A percentile compares a stretch with the other conserved stretches of the same genome.
These are phyloP conservation scores for Phytopythium aichiense DNA, from an alignment of 352 stramenopile species.

Conservation along the genomic window DNA sequence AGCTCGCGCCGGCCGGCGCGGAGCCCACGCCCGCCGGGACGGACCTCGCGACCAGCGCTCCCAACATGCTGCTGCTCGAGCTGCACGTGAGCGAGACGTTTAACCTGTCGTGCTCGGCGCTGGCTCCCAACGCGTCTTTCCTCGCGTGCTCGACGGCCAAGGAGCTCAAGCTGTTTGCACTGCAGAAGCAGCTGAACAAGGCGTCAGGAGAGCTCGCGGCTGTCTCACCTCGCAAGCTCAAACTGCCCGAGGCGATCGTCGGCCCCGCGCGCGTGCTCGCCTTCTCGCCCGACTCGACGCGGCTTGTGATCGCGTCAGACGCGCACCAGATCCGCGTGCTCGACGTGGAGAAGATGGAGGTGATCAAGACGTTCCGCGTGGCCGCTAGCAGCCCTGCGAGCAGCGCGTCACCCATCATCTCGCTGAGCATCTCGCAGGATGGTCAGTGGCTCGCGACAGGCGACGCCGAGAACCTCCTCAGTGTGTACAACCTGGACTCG, in stretches of 20 bases:
- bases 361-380: constrained; percentile 73
- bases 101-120: constrained; percentile 81
- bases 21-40: constrained; percentile 11
- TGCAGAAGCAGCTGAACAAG: constrained; percentile 30
- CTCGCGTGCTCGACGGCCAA: constrained; percentile 83
- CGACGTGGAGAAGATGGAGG: constrained; percentile 64
- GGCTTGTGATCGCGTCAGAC: constrained; percentile 58
- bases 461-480: constrained; percentile 63
- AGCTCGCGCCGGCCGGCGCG: constrained; percentile 29
- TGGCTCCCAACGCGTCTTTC: constrained; percentile 84
- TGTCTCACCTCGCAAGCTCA: constrained; percentile 56
- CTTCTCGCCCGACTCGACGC: constrained; percentile 78
- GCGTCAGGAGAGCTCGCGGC: constrained; percentile 7
- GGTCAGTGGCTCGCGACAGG: constrained; percentile 76
- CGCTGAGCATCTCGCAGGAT: constrained; percentile 71
- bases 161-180: constrained; percentile 86
- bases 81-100: constrained; percentile 70
- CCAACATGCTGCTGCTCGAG: constrained; percentile 71
- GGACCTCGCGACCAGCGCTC: constrained; percentile 24
- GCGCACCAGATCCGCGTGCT: constrained; percentile 71
- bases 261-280: constrained; percentile 60
- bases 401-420: constrained; percentile 42
- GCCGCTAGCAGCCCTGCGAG: constrained; percentile 14
- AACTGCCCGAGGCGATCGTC: constrained; percentile 25
- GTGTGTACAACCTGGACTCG: constrained; percentile 84